phyloP scores from a whole-genome alignment of 371 early-diverging fungal species.

The Massospora cicadina region DNA sequence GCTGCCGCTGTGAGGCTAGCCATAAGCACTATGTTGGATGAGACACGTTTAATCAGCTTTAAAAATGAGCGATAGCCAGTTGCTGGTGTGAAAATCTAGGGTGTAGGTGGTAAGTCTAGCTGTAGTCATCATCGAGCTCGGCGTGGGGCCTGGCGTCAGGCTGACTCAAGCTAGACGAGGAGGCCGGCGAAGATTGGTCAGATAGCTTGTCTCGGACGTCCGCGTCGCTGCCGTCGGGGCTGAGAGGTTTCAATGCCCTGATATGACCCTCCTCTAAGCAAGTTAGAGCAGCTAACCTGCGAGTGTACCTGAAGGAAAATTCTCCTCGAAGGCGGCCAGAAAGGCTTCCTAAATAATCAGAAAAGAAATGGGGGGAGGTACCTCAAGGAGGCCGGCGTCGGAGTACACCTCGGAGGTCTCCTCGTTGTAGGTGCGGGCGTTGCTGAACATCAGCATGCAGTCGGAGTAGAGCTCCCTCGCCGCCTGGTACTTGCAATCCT shows the following conservation, averaged over 20 bases:
- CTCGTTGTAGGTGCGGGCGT: conserved; percentile 59
- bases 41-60: too few species aligned
- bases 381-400: conserved; percentile 33
- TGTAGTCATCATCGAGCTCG: not conserved
- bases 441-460: conserved; percentile 53
- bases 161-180: not conserved
- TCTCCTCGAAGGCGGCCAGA: not conserved
- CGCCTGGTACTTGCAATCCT: conserved; percentile 28
- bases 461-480: conserved; percentile 35
- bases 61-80: too few species aligned
- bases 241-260: not conserved
- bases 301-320: not conserved
- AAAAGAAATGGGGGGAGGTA: not conserved
- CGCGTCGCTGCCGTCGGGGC: not conserved
- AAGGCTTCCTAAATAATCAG: not conserved
- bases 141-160: not conserved
- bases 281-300: too few species aligned
- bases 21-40: too few species aligned
- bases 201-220: not conserved
- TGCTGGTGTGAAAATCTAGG: too few species aligned
- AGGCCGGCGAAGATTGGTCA: not conserved
- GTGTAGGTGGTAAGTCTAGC: too few species aligned
- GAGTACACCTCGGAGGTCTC: conserved; percentile 60
- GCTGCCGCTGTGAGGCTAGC: too few species aligned
- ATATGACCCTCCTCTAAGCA: not conserved